Evolutionary conservation across 2,329 filamentous ascomycete species (phyloP).

Genomic region (Sclerotinia nivalis): DNA sequence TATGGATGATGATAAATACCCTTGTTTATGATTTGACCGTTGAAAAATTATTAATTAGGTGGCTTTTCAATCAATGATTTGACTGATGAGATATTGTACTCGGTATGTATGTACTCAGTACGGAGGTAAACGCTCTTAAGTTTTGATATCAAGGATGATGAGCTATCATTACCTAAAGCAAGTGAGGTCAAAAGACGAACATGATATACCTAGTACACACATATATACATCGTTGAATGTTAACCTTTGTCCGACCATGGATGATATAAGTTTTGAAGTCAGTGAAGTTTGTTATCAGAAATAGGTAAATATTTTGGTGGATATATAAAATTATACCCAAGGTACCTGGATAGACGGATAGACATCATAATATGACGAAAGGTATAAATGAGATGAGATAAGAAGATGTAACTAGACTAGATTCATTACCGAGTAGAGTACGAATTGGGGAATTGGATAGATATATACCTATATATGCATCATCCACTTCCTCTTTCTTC

Average conservation of each 20-base stretch:
- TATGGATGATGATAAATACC: too few relatives aligned
- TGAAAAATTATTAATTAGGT: too few relatives aligned
- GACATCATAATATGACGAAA: background rate
- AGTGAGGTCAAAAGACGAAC: background rate
- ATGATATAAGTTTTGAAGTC: background rate
- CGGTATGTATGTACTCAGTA: background rate
- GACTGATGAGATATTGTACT: background rate
- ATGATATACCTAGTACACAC: background rate
- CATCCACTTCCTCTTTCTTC: background rate
- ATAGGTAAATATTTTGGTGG: too few relatives aligned
- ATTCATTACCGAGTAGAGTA: background rate
- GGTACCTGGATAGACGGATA: too few relatives aligned
- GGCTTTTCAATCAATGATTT: too few relatives aligned
- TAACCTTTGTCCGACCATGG: too few relatives aligned
- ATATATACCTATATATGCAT: too few relatives aligned
- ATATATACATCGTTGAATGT: too few relatives aligned
- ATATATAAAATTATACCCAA: too few relatives aligned
- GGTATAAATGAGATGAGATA: background rate
- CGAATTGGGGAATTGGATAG: too few relatives aligned
- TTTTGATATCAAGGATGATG: background rate
- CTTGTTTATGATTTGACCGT: too few relatives aligned
- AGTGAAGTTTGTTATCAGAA: too few relatives aligned
- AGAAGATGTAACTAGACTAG: background rate
- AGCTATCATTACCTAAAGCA: background rate
- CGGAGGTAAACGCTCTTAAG: background rate